Percentiles rank a stretch among this genome's conserved stretches.
Evolutionary conservation across 306 rosid species (phyloP).

Genomic region (Prunus dulcis): DNA sequence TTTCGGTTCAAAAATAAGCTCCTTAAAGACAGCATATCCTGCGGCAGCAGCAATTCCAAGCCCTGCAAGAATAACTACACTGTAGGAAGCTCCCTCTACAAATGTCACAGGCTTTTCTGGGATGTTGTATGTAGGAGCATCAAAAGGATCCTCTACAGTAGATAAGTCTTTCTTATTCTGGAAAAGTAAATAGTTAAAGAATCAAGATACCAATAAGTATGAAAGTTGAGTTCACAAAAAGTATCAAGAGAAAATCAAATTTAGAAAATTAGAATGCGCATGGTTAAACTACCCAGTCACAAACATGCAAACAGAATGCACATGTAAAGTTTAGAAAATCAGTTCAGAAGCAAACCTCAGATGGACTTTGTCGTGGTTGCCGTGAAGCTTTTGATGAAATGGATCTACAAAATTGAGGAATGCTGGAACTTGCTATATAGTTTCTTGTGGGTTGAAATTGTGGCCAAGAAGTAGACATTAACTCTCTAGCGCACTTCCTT

Average conservation of each 20-base stretch:
- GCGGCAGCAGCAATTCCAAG: conserved; percentile 86
- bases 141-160: conserved; percentile 81
- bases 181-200: conserved; percentile 17
- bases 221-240: not conserved
- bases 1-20: conserved; percentile 90
- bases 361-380: conserved; percentile 28
- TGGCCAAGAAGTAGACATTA: conserved; percentile 13
- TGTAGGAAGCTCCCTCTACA: conserved; percentile 83
- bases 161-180: conserved; percentile 79
- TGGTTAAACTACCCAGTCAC: not conserved
- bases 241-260: not conserved
- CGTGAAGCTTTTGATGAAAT: conserved; percentile 59
- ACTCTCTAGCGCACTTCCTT: conserved; percentile 20
- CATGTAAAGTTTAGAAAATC: not conserved
- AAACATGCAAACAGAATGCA: not conserved
- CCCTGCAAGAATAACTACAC: conserved; percentile 74
- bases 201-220: conserved; percentile 6
- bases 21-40: conserved; percentile 89
- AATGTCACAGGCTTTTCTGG: conserved; percentile 90
- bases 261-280: not conserved
- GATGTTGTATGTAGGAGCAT: conserved; percentile 83
- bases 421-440: conserved; percentile 26
- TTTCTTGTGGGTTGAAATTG: conserved; percentile 30
- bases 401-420: conserved; percentile 30
- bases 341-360: conserved; percentile 36